These are phyloP conservation scores for Suillus hirtellus DNA, from an alignment of 768 basidiomycete genomes.

Conservation along the genomic window DNA sequence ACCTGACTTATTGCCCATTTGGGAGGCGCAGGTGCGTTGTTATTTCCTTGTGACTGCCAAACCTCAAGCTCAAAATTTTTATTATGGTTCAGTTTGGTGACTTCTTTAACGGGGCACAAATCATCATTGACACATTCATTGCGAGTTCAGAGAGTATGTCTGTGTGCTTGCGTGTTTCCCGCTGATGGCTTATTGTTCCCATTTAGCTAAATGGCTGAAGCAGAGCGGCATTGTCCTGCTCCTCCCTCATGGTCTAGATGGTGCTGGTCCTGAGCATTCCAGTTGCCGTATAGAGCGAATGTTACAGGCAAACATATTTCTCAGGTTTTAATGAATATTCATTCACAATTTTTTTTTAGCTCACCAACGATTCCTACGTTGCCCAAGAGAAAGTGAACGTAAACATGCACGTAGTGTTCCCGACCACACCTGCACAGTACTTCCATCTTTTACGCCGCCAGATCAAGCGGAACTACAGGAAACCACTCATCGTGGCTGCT, in stretches of 20 bases:
- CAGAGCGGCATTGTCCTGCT: constrained; percentile 87
- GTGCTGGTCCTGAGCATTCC: constrained; percentile 93
- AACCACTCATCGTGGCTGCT: constrained; percentile 80
- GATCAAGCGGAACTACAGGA: constrained; percentile 80
- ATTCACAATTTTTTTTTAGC: constrained; percentile 38
- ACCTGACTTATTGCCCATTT: constrained; percentile 79
- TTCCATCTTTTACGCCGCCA: constrained; percentile 93
- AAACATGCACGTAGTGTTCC: constrained; percentile 85
- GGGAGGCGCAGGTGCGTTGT: constrained; percentile 80
- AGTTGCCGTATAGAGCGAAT: constrained; percentile 86
- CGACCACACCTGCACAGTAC: constrained; percentile 88
- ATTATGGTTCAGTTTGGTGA: constrained; percentile 68
- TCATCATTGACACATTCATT: constrained; percentile 89
- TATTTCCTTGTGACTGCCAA: not conserved
- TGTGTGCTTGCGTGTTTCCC: not conserved
- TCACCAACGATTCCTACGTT: constrained; percentile 71
- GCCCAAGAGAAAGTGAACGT: constrained; percentile 43
- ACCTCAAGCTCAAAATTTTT: not conserved
- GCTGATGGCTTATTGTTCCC: too few species aligned
- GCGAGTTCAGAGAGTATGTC: constrained; percentile 78
- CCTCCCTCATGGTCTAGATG: constrained; percentile 88
- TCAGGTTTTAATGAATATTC: not conserved
- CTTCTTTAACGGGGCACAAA: constrained; percentile 88
- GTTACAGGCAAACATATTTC: constrained; percentile 61
- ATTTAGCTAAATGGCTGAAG: constrained; percentile 85